These are phyloP conservation scores for Hyaloperonospora brassicae DNA, from an alignment of 352 stramenopile species.

Conservation along the genomic window DNA sequence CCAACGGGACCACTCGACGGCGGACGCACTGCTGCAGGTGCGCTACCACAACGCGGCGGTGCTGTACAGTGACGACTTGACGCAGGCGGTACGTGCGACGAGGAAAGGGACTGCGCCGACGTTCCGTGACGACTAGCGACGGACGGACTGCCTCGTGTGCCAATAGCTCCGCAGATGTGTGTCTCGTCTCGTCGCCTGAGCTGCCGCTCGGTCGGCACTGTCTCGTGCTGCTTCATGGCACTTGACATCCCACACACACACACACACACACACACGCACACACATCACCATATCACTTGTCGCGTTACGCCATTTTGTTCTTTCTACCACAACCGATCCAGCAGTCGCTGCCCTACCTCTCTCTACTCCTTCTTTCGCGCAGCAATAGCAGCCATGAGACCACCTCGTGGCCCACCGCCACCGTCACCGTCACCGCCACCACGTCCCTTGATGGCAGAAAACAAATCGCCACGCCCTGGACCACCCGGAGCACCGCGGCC, in stretches of 20 bases:
- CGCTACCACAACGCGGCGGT: slow-evolving; percentile 80
- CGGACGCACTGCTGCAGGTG: slow-evolving; percentile 68
- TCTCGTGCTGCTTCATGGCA: too few relatives aligned
- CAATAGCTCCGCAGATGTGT: too few relatives aligned
- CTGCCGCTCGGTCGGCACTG: too few relatives aligned
- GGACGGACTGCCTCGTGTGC: too few relatives aligned
- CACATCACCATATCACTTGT: slow-evolving; percentile 16
- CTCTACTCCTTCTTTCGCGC: slow-evolving; percentile 53
- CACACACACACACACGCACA: not conserved
- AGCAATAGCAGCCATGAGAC: slow-evolving; percentile 57
- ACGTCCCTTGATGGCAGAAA: slow-evolving; percentile 55
- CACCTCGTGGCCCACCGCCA: slow-evolving; percentile 22
- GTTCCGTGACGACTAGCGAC: slow-evolving; percentile 59
- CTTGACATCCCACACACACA: too few relatives aligned
- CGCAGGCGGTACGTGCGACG: slow-evolving; percentile 56
- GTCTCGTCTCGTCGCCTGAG: too few relatives aligned
- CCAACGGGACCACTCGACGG: slow-evolving; percentile 77
- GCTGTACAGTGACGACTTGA: slow-evolving; percentile 81
- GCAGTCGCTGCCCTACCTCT: slow-evolving; percentile 1
- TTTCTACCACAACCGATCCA: slow-evolving; percentile 23
- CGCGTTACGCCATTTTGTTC: slow-evolving; percentile 8
- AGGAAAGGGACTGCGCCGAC: slow-evolving; percentile 59
- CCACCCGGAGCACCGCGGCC: slow-evolving; percentile 37
- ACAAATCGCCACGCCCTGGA: slow-evolving; percentile 47
- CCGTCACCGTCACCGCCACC: slow-evolving; percentile 22